These are phyloP conservation scores for Dacryopinax spathularia DNA, from an alignment of 768 basidiomycete species.

Conservation along the genomic window DNA sequence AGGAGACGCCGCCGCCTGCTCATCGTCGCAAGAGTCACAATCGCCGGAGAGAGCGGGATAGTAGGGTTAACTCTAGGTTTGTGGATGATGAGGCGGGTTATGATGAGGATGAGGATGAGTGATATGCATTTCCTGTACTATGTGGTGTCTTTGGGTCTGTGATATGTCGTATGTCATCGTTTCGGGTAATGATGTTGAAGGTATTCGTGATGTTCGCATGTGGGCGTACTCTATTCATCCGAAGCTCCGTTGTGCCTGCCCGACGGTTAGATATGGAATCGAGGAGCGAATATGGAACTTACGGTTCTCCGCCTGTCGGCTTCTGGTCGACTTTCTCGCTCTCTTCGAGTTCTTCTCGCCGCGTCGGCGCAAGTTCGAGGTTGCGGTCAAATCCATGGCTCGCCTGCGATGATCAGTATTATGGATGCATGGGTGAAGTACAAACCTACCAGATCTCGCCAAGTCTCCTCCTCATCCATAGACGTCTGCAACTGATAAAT, in stretches of 20 bases:
- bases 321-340: constrained; percentile 1
- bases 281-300: too few relatives aligned
- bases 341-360: constrained; percentile 37
- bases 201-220: background rate
- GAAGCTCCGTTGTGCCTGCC: background rate
- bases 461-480: constrained; percentile 62
- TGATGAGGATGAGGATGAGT: background rate
- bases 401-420: constrained; percentile 29
- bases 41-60: background rate
- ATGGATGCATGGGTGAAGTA: background rate
- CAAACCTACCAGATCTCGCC: constrained; percentile 54
- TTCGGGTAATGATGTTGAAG: background rate
- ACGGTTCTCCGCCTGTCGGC: background rate
- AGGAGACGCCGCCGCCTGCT: background rate
- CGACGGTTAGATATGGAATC: too few relatives aligned
- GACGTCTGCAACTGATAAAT: constrained; percentile 77
- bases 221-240: background rate
- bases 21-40: background rate
- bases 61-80: background rate
- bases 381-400: constrained; percentile 63
- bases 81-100: background rate
- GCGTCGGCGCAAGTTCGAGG: constrained; percentile 42
- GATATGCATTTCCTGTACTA: background rate
- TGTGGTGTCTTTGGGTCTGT: background rate
- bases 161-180: background rate